Evolutionary conservation across 257 asterid genomes (phyloP), one percentile per base, ranked within the genome.

Genomic region (Solanum ahanhuiri): DNA sequence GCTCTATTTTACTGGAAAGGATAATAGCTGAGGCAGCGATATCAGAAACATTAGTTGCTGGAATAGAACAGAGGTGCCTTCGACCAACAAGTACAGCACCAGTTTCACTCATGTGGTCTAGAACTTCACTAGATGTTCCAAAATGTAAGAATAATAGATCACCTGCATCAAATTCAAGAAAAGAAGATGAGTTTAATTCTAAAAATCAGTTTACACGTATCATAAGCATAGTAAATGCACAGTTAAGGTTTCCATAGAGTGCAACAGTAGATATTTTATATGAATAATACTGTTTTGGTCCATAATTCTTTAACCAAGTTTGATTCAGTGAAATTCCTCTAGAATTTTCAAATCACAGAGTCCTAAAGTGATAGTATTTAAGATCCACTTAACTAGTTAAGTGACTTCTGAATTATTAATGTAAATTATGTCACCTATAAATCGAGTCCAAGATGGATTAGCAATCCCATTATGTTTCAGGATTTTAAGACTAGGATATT

Each of bases 61-160:
- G 98, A 92, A 93, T 90, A 18, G 98, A 95, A 92, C 96, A 94
- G n/a, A 95, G 91, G 92, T 97, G 99, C 92, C 98, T 94, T 90
- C 95, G 94, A 89, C 95, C 96, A 83, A 97, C 97, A 85, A 95
- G 97, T 85, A 90, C 94, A 37, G 96, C 91, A 91, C 94, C 94
- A 85, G 97, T 89, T 87, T 94, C 94, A 84, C 92, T 93, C 83
- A 95, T 92, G 94, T 97, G 99, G 87, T 95, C 98, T 89, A 97
- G 90, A 90, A 95, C 98, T 94, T 97, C 98, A 90, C 94, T 94
- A 43, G 99, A 95, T 91, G 98, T 97, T 86, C 98, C 98, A 86
- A 97, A 97, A 91, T 97, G 98, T 95, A 95, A 86, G 92, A 97
- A 97, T 87, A 94, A 86, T 85, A 97, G 94, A 88, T 94, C 98